Conservation (phyloP, 163 green algal species). For the Chlorella variabilis region DNA sequence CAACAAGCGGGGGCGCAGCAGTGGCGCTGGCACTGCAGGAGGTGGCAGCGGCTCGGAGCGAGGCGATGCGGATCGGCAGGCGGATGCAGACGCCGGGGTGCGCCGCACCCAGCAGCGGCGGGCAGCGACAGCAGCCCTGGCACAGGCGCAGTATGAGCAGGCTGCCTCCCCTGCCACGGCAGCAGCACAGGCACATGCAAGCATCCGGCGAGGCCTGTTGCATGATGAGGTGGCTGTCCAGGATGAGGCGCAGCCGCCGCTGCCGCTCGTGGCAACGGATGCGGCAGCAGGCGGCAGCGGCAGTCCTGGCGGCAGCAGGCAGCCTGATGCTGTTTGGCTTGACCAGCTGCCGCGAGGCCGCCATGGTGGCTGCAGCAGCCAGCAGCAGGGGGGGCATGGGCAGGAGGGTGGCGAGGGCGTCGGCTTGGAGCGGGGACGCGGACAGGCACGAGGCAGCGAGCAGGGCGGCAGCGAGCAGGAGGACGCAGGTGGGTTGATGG, state of each 20-base stretch:
- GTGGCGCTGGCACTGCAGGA: not conserved
- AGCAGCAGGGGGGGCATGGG: not conserved
- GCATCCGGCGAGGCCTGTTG: constrained; percentile 7
- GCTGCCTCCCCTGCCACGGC: not conserved
- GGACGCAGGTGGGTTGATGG: too few relatives aligned
- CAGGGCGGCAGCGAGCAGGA: not conserved
- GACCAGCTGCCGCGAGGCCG: not conserved
- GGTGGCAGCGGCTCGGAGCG: not conserved
- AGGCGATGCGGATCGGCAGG: not conserved
- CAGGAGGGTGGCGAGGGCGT: not conserved
- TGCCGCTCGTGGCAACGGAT: not conserved
- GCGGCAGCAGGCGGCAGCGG: not conserved
- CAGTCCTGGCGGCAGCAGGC: not conserved
- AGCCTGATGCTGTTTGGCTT: not conserved
- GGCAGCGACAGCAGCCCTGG: constrained; percentile 10
- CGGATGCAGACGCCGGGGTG: not conserved
- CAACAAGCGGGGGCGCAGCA: constrained; percentile 14
- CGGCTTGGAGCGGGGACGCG: too few relatives aligned
- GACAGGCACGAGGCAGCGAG: not conserved
- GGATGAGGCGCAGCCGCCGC: not conserved
- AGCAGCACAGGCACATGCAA: constrained; percentile 8
- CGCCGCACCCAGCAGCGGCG: constrained; percentile 9
- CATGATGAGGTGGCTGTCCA: not conserved
- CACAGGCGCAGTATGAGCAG: not conserved
- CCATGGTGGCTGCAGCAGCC: not conserved